Evolutionary conservation across 345 rosid genomes (phyloP).

Genomic region (Eucalyptus polybractea): DNA sequence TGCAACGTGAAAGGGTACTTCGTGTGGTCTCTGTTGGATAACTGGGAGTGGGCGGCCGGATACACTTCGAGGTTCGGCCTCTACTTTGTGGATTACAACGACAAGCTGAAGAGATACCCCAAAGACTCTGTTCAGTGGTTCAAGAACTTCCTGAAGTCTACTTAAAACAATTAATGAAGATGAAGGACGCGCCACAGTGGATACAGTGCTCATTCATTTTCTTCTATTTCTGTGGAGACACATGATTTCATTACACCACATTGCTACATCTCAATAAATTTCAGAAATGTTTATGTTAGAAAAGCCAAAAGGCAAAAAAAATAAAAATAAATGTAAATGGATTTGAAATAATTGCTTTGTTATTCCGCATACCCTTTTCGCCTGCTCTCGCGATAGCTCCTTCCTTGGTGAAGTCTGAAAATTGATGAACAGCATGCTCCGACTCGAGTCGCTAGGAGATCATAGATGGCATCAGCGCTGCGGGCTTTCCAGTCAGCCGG

Average conservation of each 20-base stretch:
- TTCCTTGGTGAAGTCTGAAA: not conserved
- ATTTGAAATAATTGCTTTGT: not conserved
- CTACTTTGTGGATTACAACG: slow-evolving; percentile 70
- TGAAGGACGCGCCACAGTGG: not conserved
- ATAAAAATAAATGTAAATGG: not conserved
- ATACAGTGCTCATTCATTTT: not conserved
- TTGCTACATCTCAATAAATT: not conserved
- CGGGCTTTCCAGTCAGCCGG: not conserved
- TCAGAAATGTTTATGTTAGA: not conserved
- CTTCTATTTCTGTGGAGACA: not conserved
- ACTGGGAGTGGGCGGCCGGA: slow-evolving; percentile 97
- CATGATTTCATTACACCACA: not conserved
- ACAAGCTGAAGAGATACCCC: slow-evolving; percentile 85
- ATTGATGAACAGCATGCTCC: not conserved
- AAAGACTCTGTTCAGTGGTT: slow-evolving; percentile 88
- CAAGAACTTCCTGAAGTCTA: slow-evolving; percentile 56
- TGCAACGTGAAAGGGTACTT: slow-evolving; percentile 96
- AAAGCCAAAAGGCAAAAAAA: not conserved
- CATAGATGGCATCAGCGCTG: not conserved
- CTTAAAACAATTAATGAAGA: not conserved
- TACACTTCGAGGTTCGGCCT: slow-evolving; percentile 88
- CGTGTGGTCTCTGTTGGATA: slow-evolving; percentile 82
- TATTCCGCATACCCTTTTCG: not conserved
- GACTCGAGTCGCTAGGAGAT: not conserved
- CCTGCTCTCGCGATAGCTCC: not conserved